These are phyloP conservation scores for Lentinula boryana DNA, from an alignment of 768 basidiomycete genomes.

Conservation along the genomic window DNA sequence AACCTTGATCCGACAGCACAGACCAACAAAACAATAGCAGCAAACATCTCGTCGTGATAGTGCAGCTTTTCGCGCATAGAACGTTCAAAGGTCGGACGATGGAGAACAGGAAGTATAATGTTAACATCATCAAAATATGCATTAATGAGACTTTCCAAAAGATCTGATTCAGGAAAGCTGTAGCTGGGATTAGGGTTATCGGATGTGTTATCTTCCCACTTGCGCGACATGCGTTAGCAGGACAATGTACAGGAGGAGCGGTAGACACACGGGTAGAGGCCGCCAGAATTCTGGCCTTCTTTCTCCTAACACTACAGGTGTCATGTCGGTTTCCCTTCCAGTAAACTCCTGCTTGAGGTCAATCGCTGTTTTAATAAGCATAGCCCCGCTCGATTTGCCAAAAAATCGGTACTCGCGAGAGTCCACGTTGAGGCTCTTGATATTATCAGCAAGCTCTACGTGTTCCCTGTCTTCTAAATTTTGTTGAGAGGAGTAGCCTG, in stretches of 20 bases:
- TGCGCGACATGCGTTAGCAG: neutral
- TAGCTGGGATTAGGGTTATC: conserved; percentile 19
- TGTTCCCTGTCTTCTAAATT: conserved; percentile 29
- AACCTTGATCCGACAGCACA: conserved; percentile 64
- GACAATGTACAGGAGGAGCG: neutral
- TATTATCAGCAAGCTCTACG: conserved; percentile 27
- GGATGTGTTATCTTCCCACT: conserved; percentile 32
- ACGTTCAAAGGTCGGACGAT: conserved; percentile 61
- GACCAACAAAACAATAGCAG: conserved; percentile 55
- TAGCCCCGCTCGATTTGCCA: conserved; percentile 50
- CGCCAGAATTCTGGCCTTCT: conserved; percentile 14
- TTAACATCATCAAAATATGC: conserved; percentile 61
- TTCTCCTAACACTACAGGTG: conserved; percentile 9
- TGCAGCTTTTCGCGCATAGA: conserved; percentile 44
- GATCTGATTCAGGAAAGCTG: conserved; percentile 44
- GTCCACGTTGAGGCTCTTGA: conserved; percentile 27
- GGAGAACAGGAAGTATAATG: conserved; percentile 60
- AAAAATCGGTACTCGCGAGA: conserved; percentile 39
- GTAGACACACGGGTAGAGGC: conserved; percentile 17
- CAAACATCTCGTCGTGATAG: conserved; percentile 45
- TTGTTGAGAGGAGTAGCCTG: neutral
- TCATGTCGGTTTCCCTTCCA: conserved; percentile 23
- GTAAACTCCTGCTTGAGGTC: conserved; percentile 54
- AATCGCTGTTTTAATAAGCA: conserved; percentile 44
- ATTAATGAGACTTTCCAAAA: conserved; percentile 48